Base-by-base conservation (phyloP, 768 basidiomycete genomes). In the Neoboletus subvelutipes region DNA sequence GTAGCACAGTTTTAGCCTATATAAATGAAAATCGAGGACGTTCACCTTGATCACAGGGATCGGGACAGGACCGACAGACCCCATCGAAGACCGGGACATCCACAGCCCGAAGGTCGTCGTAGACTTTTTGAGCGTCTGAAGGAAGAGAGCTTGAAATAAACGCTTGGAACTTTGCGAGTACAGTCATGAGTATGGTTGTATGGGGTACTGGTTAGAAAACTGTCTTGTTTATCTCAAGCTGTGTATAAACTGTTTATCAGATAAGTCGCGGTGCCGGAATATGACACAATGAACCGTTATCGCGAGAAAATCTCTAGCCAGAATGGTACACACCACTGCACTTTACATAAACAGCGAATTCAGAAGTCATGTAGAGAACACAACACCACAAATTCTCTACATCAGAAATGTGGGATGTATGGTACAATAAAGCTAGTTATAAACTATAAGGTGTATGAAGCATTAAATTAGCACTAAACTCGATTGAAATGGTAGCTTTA, bases 31-130 rank as follows among this genome's bases (percentile, higher is more conserved):
- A 52, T 46, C 34, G 24, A 52, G 18, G 34, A 28, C 43, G 52
- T 64, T 59, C 54, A 81, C 88, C 88, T 67, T 85, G 78, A 67
- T 90, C 86, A 65, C 91, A 93, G 42, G 89, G 89, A 67, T 89
- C 81, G 18, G 85, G 78, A 68, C 93, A 95, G 28, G 78, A 79
- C 53, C 85, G 80, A 75, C 92, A 94, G 66, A 85, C 83, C 1
- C 80, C 84, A 11, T 77, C 72, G 5, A 86, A 80, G 34, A 90
- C 78, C 8, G 92, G 91, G 29, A 94, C 79, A 34, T 76, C 71
- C 3, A 78, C 81, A 9, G 78, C 78, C 52, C 78, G 75, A 52
- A 95, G 80, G 46, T 82, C 76, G 9, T 77, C 72, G 34, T 76
- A 75, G 18, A 83, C 72, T 36, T 73, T 67, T 56, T 78, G 74